Evolutionary conservation across 2,329 filamentous ascomycete genomes (phyloP), one percentile per base, ranked within the genome.

Genomic region (Fusarium oxysporum): DNA sequence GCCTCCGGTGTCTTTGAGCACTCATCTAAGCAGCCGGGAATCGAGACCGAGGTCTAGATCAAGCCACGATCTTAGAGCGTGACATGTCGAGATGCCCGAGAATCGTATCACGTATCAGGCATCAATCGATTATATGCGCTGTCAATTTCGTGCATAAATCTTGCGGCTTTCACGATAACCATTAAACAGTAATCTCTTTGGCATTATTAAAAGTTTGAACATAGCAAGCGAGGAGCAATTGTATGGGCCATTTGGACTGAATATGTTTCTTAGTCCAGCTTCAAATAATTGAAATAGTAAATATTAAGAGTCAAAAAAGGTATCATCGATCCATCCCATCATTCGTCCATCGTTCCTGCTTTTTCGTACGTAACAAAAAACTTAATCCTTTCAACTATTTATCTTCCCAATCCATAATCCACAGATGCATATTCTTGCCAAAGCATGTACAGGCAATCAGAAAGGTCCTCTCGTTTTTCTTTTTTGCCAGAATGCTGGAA

Each of bases 31-130:
- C 86, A 87, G 37, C 79, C 81, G 14, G 90, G 88, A 2, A 85
- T 93, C 73, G 92, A 93, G 84, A 93, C 91, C 23, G 92, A 94
- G 81, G 90, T 91, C 43, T 93, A 81, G 84, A 35, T 37, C 63
- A 72, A 76, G 71, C 72, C 73, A 73, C 64, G 12, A 54, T 37
- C 35, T 54, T 21, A 51, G 50, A 51, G 44, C 45, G 48, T 59
- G 66, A 41, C 51, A 62, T 56, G 53, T 38, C 51, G 41, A 37
- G 30, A 38, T 16, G 44, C 47, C 43, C 33, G 32, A 58, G 19
- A 10, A 37, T 50, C 47, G 17, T 33, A 50, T 23, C 19, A 50
- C 16, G 28, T 44, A 38, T 53, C 19, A 23, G 58, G 65, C 35
- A 41, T 33, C 44, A 69, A 48, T 28, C n/a, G 41, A 38, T 30